Base-by-base conservation (phyloP, 2,329 filamentous ascomycete species). In the Fusarium piperis region DNA sequence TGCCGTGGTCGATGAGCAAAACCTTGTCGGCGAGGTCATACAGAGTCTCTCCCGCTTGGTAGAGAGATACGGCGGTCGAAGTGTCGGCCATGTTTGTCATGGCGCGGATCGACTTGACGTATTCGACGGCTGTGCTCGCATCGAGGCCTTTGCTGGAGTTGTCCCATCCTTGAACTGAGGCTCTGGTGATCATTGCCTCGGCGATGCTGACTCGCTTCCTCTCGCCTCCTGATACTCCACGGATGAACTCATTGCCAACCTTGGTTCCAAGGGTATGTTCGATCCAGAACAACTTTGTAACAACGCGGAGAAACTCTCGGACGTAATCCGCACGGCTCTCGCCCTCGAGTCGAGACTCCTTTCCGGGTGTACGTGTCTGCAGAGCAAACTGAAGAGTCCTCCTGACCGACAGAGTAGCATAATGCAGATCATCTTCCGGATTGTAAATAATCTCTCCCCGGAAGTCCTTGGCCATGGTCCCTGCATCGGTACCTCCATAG, bases 191-290 rank as follows among this genome's bases (percentile, higher is more conserved):
- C 64, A 92, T 88, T 7, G 32, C 91, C 78, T 94, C 92, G 1
- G 91, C 92, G 68, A 94, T 93, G 39, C 89, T 91, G 3, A 95
- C 92, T 78, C 93, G 90, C 81, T 95, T 94, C 60, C 89, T 85
- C 77, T 92, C 90, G 41, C 90, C 90, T 26, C 90, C 90, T 5
- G 86, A 89, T 0, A 92, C 86, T 28, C 83, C 83, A 7, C 91
- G 87, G n/a, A 92, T 86, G 44, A 90, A 87, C 68, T 92, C 90
- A 67, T 92, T 89, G 10, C 92, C 92, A 12, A 94, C 90, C 68
- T 89, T 89, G 0, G 91, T 93, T n/a, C 88, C 84, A 44, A 91
- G 80, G 0, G 91, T 92, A 72, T 93, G 91, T 59, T 89, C 87
- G 26, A 93, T 92, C 83, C 91, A 92, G 73, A 94, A 92, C 0